Conservation (phyloP, 176 grass and related monocot species). For the Hordeum marinum region DNA sequence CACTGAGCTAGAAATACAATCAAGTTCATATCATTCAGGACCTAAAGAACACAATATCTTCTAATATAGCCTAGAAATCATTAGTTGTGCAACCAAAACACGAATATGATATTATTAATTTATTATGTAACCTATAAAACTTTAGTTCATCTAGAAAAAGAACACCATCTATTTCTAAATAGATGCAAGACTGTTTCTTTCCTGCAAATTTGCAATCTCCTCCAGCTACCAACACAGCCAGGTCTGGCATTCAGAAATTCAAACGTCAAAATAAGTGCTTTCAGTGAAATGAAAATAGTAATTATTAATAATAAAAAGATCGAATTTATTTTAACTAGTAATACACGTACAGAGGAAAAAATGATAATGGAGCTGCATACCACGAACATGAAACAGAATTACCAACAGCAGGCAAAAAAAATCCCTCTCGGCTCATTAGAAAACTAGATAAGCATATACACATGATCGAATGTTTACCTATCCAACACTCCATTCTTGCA, state of each 20-base stretch:
- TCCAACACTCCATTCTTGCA: slow-evolving; percentile 98
- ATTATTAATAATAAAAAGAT: background rate
- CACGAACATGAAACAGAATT: slow-evolving; percentile 11
- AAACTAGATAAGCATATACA: slow-evolving; percentile 12
- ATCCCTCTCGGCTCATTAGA: background rate
- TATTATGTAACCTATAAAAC: background rate
- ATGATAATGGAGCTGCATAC: background rate
- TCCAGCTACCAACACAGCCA: background rate
- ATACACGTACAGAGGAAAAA: background rate
- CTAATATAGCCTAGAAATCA: background rate
- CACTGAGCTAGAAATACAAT: background rate
- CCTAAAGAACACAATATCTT: background rate
- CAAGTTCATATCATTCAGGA: background rate
- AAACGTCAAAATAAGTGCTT: background rate
- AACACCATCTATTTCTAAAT: background rate
- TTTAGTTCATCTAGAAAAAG: background rate
- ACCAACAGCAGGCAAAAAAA: slow-evolving; percentile 3
- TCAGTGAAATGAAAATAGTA: background rate
- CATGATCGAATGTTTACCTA: slow-evolving; percentile 53
- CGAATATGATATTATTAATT: background rate
- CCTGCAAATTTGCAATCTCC: background rate
- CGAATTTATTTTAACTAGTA: background rate
- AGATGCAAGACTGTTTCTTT: background rate
- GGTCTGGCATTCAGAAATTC: slow-evolving; percentile 9
- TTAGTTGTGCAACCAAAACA: background rate